A percentile compares a stretch with the other conserved stretches of the same genome.
Evolutionary conservation across 2,329 filamentous ascomycete species (phyloP).

Genomic region (Hypoxylon sp.): DNA sequence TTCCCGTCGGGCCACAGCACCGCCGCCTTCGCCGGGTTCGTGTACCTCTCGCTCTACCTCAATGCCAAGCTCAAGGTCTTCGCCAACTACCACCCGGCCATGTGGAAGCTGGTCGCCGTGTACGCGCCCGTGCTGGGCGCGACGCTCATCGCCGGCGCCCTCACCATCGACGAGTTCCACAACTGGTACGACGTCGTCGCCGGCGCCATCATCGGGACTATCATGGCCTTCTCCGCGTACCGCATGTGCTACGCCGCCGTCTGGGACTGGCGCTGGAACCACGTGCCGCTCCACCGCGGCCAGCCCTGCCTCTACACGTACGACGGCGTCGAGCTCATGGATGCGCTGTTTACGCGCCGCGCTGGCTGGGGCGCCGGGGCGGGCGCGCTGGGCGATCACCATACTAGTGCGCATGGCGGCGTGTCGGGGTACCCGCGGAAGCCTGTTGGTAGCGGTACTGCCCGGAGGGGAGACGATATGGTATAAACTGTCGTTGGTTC

Average conservation of each 20-base stretch:
- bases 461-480: constrained; percentile 38
- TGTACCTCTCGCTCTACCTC: constrained; percentile 75
- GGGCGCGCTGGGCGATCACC: constrained; percentile 45
- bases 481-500: constrained; percentile 27
- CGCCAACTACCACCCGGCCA: constrained; percentile 73
- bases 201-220: constrained; percentile 69
- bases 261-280: constrained; percentile 72
- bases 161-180: constrained; percentile 78
- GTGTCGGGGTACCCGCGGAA: constrained; percentile 34
- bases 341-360: constrained; percentile 65
- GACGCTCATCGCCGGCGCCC: constrained; percentile 70
- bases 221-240: constrained; percentile 71
- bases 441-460: constrained; percentile 32
- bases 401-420: constrained; percentile 21
- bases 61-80: constrained; percentile 83
- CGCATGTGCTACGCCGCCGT: constrained; percentile 72
- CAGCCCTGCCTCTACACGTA: constrained; percentile 60
- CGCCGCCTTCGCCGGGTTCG: constrained; percentile 75
- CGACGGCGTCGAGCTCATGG: constrained; percentile 56
- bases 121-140: constrained; percentile 74
- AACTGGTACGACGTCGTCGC: constrained; percentile 79
- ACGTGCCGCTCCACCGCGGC: constrained; percentile 69
- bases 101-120: constrained; percentile 75
- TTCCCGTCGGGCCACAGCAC: constrained; percentile 79
- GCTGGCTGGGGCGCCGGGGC: constrained; percentile 65